Base-by-base conservation (phyloP, 345 rosid genomes). In the Hibiscus tridactylites region DNA sequence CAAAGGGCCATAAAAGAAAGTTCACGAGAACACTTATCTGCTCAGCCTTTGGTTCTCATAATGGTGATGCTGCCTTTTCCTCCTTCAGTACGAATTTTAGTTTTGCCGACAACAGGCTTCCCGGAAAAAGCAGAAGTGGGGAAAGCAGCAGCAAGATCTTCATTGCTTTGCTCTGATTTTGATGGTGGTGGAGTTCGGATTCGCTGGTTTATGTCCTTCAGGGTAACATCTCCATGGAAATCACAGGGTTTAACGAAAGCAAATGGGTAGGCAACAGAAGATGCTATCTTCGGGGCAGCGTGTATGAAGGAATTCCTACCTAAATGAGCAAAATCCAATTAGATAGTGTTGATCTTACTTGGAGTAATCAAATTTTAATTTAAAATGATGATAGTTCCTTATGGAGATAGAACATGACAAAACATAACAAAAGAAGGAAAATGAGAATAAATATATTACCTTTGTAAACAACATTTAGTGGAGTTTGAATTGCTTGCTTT, bases 11-110 rank as follows among this genome's bases (percentile, higher is more conserved):
- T 78, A 58, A 68, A 56, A 21, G 13, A 12, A 67, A 72, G 73
- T 73, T 67, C 61, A 49, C 6, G 4, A 65, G 63, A 26, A 35
- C 65, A 49, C 65, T 50, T 72, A 63, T 71, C 71, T 42, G 44
- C 70, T 84, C 78, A 93, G 24, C 97, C 98, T 83, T 81, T 94
- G 19, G 99, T 95, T 80, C 98, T 87, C 94, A 88, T 92, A 3
- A 95, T 92, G 5, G 98, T 95, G 72, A 95, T 95, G 85, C 98
- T 95, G 60, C 99, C 99, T 82, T 87, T 95, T 53, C 99, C 97
- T 72, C 97, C 99, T 84, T 95, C 96, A 0, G 98, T 95, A 64
- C 92, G 96, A 76, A 95, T 95, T 77, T 86, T 95, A 15, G 97
- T 95, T 85, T 92, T 92, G 33, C 92, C 98, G 44, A 95, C 98